Evolutionary conservation across 148 eudicot genomes (phyloP).

Genomic region (Euryodendron excelsum): DNA sequence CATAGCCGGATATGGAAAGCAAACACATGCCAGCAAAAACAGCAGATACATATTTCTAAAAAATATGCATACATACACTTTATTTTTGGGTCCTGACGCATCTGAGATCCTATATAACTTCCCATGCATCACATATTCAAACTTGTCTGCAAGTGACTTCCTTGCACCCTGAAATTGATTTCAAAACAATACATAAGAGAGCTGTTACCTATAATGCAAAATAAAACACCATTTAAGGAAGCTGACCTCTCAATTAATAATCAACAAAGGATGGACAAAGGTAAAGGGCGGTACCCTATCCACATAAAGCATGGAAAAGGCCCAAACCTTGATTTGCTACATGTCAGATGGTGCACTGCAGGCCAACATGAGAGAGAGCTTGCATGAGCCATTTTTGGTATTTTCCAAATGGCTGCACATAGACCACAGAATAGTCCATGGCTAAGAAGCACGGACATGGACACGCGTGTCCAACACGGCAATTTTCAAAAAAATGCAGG

Average conservation of each 20-base stretch:
- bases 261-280: not conserved
- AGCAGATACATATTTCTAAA: not conserved
- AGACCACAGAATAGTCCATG: too few relatives aligned
- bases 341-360: not conserved
- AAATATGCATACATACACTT: constrained; percentile 46
- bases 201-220: not conserved
- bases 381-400: not conserved
- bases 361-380: not conserved
- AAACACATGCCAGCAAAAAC: not conserved
- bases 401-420: too few relatives aligned
- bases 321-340: not conserved
- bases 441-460: too few relatives aligned
- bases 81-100: constrained; percentile 46
- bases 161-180: constrained; percentile 57
- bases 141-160: constrained; percentile 81
- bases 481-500: too few relatives aligned
- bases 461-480: not conserved
- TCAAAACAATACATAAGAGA: not conserved
- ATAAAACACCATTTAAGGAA: not conserved
- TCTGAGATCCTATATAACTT: constrained; percentile 69
- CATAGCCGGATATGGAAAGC: not conserved
- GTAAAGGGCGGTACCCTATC: not conserved
- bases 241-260: not conserved
- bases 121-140: constrained; percentile 95
- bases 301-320: not conserved